A percentile compares a stretch with the other conserved stretches of the same genome.
These are phyloP conservation scores for Rhizoclosmatium globosum DNA, from an alignment of 192 early-diverging fungal genomes.

Conservation along the genomic window DNA sequence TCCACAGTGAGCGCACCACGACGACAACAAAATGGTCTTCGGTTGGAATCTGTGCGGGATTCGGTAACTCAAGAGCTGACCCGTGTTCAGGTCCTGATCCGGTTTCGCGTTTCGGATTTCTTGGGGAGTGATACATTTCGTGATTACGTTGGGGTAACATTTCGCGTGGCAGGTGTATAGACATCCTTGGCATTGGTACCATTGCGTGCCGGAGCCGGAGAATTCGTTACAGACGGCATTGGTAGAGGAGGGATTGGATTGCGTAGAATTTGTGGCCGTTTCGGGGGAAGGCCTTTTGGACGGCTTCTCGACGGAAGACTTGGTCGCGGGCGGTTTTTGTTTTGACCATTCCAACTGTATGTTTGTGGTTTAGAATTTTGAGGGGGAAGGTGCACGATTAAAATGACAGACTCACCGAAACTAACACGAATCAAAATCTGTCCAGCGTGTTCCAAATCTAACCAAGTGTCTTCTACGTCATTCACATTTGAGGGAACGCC, in stretches of 20 bases:
- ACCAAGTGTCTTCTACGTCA: slow-evolving; percentile 80
- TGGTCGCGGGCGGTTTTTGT: slow-evolving; percentile 37
- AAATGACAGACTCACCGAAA: slow-evolving; percentile 64
- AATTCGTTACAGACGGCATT: slow-evolving; percentile 95
- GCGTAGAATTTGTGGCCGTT: slow-evolving; percentile 94
- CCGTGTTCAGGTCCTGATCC: slow-evolving; percentile 75
- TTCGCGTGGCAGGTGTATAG: slow-evolving; percentile 89
- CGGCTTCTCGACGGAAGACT: slow-evolving; percentile 56
- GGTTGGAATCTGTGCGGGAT: slow-evolving; percentile 96
- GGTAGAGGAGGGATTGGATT: slow-evolving; percentile 91
- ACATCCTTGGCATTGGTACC: slow-evolving; percentile 96
- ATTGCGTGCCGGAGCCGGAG: slow-evolving; percentile 70
- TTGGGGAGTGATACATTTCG: slow-evolving; percentile 82
- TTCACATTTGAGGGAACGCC: slow-evolving; percentile 24
- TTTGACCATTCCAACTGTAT: slow-evolving; percentile 39
- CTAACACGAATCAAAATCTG: slow-evolving; percentile 86
- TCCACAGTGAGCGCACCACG: slow-evolving; percentile 98
- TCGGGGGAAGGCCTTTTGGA: slow-evolving; percentile 61
- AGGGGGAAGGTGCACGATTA: background rate
- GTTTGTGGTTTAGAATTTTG: background rate
- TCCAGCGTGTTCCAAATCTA: slow-evolving; percentile 94
- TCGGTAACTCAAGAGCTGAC: slow-evolving; percentile 77
- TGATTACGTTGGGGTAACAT: slow-evolving; percentile 88
- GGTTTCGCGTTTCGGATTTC: slow-evolving; percentile 35
- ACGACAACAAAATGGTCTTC: slow-evolving; percentile 82